These are phyloP conservation scores for Leccinum boreale DNA, from an alignment of 768 basidiomycete species.

Conservation along the genomic window DNA sequence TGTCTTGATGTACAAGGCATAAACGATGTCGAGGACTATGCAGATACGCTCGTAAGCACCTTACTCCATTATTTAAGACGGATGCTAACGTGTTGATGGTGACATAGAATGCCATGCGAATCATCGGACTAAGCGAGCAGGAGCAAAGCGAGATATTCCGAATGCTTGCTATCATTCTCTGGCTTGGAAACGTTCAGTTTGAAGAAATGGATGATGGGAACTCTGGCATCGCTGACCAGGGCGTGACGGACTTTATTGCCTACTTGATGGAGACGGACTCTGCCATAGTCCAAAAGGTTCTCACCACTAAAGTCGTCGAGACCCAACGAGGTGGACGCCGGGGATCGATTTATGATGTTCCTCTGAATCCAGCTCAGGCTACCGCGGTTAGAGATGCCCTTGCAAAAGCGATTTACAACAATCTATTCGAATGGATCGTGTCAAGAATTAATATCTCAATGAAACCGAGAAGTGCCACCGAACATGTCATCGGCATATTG, in stretches of 20 bases:
- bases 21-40: constrained; percentile 83
- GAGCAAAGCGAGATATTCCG: constrained; percentile 94
- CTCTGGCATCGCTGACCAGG: constrained; percentile 71
- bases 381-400: constrained; percentile 85
- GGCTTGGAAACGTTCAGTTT: constrained; percentile 96
- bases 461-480: constrained; percentile 73
- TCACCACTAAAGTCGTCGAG: constrained; percentile 85
- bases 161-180: constrained; percentile 86
- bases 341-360: constrained; percentile 97
- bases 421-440: constrained; percentile 99
- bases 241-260: constrained; percentile 91
- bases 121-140: constrained; percentile 78
- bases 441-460: constrained; percentile 94
- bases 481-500: constrained; percentile 90
- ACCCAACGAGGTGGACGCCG: constrained; percentile 89
- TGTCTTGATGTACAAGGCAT: constrained; percentile 91
- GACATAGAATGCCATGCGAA: constrained; percentile 82
- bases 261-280: constrained; percentile 91
- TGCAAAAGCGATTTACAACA: constrained; percentile 95
- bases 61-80: background rate
- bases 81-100: constrained; percentile 1
- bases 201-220: constrained; percentile 88
- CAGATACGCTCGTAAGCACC: constrained; percentile 76
- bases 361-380: constrained; percentile 90
- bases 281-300: constrained; percentile 76